Evolutionary conservation across 164 flowering plant genomes (phyloP).

Genomic region (Hamamelis virginiana): DNA sequence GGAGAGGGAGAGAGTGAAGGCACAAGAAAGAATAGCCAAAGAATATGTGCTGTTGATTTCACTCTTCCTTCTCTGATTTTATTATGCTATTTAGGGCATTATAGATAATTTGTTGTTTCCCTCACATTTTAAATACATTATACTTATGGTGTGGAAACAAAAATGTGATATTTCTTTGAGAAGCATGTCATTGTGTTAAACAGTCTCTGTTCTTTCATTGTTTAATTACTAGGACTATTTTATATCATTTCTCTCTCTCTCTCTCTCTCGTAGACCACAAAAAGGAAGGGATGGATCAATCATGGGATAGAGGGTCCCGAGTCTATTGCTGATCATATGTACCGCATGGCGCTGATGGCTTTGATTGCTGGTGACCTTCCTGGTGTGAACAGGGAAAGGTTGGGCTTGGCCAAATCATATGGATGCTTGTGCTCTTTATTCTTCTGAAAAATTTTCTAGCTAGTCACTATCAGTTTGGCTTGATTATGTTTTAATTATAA

Average conservation of each 20-base stretch:
- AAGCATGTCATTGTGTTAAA: neutral
- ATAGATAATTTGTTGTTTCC: too few relatives aligned
- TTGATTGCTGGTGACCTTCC: constrained; percentile 80
- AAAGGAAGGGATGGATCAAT: constrained; percentile 95
- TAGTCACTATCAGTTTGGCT: neutral
- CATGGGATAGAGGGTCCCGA: constrained; percentile 92
- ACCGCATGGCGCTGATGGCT: constrained; percentile 94
- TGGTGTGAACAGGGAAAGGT: constrained; percentile 91
- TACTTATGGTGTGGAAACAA: neutral
- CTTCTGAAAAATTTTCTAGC: neutral
- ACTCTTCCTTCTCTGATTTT: too few relatives aligned
- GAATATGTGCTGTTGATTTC: too few relatives aligned
- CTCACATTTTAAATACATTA: too few relatives aligned
- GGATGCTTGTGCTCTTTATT: neutral
- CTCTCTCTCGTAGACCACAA: constrained; percentile 60
- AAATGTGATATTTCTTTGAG: neutral
- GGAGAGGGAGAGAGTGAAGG: too few relatives aligned
- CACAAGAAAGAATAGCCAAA: too few relatives aligned
- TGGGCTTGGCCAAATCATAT: neutral
- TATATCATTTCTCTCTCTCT: neutral
- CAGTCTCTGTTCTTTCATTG: neutral
- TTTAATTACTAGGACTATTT: neutral
- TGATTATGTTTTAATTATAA: neutral
- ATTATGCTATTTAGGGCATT: too few relatives aligned
- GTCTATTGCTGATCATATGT: constrained; percentile 98